Conservation (phyloP, 177 flowering plant genomes). For the Vitis hybrid region DNA sequence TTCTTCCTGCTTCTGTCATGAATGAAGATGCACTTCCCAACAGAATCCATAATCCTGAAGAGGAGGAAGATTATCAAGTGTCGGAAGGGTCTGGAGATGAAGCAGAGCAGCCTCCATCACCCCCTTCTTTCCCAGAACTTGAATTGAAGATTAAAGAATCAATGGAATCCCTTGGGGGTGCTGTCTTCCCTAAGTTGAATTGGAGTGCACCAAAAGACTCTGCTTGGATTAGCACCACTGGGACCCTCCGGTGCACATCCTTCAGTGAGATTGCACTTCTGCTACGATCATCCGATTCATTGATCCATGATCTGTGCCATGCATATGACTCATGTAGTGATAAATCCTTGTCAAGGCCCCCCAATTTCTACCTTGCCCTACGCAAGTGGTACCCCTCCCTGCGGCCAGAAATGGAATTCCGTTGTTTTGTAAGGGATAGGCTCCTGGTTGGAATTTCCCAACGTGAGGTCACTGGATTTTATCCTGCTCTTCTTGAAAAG, state of each 20-base stretch:
- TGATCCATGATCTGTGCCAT: conserved; percentile 76
- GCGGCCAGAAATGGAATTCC: conserved; percentile 85
- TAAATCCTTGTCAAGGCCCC: conserved; percentile 53
- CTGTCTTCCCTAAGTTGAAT: conserved; percentile 85
- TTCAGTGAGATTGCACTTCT: conserved; percentile 81
- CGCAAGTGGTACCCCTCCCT: conserved; percentile 79
- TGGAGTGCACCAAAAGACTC: conserved; percentile 97
- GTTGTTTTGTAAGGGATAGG: conserved; percentile 61
- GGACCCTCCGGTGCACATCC: conserved; percentile 62
- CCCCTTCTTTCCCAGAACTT: conserved; percentile 78
- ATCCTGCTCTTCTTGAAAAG: conserved; percentile 61
- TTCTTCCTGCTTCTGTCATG: conserved; percentile 67
- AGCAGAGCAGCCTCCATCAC: conserved; percentile 38
- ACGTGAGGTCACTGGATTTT: conserved; percentile 83
- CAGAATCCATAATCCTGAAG: conserved; percentile 63
- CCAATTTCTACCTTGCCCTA: conserved; percentile 68
- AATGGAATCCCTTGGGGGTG: conserved; percentile 68
- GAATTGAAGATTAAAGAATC: conserved; percentile 61
- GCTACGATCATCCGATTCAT: conserved; percentile 69
- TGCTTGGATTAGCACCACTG: conserved; percentile 82
- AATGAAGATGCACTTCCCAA: conserved; percentile 86
- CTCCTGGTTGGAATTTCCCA: conserved; percentile 75
- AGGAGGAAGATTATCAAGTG: conserved; percentile 64
- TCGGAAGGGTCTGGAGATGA: conserved; percentile 64
- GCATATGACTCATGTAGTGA: conserved; percentile 85